Conservation (phyloP, 495 filamentous ascomycete species). For the Xylaria longipes region DNA sequence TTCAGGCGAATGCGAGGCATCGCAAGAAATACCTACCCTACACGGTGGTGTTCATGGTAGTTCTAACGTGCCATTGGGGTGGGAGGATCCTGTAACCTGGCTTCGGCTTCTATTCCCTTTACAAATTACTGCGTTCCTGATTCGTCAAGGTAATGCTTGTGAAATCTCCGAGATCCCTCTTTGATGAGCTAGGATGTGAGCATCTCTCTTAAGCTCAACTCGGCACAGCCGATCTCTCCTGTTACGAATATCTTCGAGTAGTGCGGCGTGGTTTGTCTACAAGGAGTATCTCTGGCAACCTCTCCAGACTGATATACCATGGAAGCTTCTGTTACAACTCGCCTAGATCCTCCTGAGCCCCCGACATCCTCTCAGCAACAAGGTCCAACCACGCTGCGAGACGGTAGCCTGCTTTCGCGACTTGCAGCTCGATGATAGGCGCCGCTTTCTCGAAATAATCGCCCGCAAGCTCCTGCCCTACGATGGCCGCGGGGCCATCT, state of each 20-base stretch:
- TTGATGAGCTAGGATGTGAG: background rate
- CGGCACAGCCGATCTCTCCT: background rate
- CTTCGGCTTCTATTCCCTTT: background rate
- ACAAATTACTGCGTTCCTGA: background rate
- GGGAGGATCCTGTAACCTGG: background rate
- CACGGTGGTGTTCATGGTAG: background rate
- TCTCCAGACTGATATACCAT: background rate
- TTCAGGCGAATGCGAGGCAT: background rate
- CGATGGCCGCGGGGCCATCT: conserved; percentile 57
- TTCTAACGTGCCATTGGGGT: background rate
- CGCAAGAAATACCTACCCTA: background rate
- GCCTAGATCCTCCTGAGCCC: conserved; percentile 21
- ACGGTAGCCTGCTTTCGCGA: conserved; percentile 78
- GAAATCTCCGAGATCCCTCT: conserved; percentile 9
- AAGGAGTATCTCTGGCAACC: background rate
- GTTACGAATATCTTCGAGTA: background rate
- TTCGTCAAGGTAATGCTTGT: background rate
- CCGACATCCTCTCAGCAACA: conserved; percentile 47
- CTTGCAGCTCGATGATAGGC: conserved; percentile 70
- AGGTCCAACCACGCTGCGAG: conserved; percentile 67
- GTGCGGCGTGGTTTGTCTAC: background rate
- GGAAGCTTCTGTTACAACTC: conserved; percentile 33
- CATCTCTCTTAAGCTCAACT: conserved; percentile 2
- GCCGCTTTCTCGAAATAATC: conserved; percentile 68
- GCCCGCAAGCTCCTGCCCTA: conserved; percentile 63